phyloP scores from a whole-genome alignment of 2,329 filamentous ascomycete genomes.

The Fusarium caatingaense region DNA sequence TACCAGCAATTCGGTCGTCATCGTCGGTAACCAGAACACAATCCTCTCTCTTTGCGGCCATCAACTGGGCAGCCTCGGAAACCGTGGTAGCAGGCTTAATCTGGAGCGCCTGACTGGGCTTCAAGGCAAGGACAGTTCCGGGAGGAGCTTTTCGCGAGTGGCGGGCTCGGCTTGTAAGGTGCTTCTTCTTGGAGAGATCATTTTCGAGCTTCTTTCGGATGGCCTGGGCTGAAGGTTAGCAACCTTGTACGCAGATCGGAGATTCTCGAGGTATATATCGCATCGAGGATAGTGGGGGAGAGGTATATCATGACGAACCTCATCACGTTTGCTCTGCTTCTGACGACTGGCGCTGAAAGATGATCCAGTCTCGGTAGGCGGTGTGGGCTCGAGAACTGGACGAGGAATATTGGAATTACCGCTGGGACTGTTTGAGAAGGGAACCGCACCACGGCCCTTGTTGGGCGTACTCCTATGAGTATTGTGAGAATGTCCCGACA shows the following conservation, averaged over 20 bases:
- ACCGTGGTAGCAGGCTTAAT: conserved; percentile 97
- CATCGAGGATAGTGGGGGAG: conserved; percentile 1
- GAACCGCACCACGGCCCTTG: conserved; percentile 68
- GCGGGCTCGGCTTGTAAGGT: conserved; percentile 79
- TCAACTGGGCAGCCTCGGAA: conserved; percentile 95
- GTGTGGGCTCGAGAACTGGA: conserved; percentile 70
- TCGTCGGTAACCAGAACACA: conserved; percentile 98
- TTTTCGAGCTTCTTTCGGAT: conserved; percentile 97
- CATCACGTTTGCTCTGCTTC: conserved; percentile 97
- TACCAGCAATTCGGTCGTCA: conserved; percentile 96
- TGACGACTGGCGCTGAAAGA: conserved; percentile 92
- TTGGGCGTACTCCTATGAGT: conserved; percentile 78
- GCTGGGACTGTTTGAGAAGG: conserved; percentile 71
- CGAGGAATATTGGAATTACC: conserved; percentile 75
- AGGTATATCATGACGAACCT: conserved; percentile 71
- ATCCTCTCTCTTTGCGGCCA: conserved; percentile 98
- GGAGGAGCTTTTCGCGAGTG: conserved; percentile 94
- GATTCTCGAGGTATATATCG: conserved; percentile 32
- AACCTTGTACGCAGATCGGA: conserved; percentile 1
- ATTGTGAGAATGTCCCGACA: conserved; percentile 60
- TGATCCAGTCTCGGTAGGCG: conserved; percentile 70
- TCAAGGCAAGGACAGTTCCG: conserved; percentile 93
- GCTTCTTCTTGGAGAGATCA: conserved; percentile 97
- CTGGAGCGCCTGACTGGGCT: conserved; percentile 94
- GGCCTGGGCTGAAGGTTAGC: conserved; percentile 68